These are phyloP conservation scores for Pichia gijzeniarum DNA, from an alignment of 805 yeast species.

Conservation along the genomic window DNA sequence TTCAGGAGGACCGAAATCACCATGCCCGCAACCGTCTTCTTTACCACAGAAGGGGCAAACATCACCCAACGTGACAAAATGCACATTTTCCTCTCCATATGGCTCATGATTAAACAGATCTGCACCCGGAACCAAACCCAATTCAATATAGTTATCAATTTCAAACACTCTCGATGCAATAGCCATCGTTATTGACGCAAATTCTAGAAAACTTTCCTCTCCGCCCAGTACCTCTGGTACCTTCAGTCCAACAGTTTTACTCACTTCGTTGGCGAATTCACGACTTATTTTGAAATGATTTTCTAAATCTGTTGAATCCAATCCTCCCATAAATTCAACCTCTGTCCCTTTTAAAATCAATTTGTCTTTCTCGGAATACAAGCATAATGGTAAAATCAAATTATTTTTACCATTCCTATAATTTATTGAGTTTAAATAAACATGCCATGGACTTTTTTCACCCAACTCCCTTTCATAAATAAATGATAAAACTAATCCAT, in stretches of 20 bases:
- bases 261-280: slow-evolving; percentile 34
- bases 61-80: slow-evolving; percentile 48
- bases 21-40: slow-evolving; percentile 28
- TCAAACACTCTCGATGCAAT: slow-evolving; percentile 77
- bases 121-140: slow-evolving; percentile 84
- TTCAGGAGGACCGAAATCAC: slow-evolving; percentile 25
- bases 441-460: slow-evolving; percentile 73
- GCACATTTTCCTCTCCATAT: slow-evolving; percentile 51
- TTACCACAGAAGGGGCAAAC: slow-evolving; percentile 33
- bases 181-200: slow-evolving; percentile 53
- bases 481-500: slow-evolving; percentile 59
- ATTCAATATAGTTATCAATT: slow-evolving; percentile 67
- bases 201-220: slow-evolving; percentile 33
- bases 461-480: slow-evolving; percentile 61
- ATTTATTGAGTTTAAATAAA: slow-evolving; percentile 52
- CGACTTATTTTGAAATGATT: slow-evolving; percentile 35
- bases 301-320: slow-evolving; percentile 41
- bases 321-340: slow-evolving; percentile 51
- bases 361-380: slow-evolving; percentile 54
- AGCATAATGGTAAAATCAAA: slow-evolving; percentile 47
- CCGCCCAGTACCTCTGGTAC: slow-evolving; percentile 28
- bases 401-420: slow-evolving; percentile 8
- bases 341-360: slow-evolving; percentile 52
- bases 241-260: slow-evolving; percentile 20
- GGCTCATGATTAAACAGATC: slow-evolving; percentile 75